phyloP scores from a whole-genome alignment of 2,329 filamentous ascomycete species.

The Emmonsiellopsis sp. region DNA sequence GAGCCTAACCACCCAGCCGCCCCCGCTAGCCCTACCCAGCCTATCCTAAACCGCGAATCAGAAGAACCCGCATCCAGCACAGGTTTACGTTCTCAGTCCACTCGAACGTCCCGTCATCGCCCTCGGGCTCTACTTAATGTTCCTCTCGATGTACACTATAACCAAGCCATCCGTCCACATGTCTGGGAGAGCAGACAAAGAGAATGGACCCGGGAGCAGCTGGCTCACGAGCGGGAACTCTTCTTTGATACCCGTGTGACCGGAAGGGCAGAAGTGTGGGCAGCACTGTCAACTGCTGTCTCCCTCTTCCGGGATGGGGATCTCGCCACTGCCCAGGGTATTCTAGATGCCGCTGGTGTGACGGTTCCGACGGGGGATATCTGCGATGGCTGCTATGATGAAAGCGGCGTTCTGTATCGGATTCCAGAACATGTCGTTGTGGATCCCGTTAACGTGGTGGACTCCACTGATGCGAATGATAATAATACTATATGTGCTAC shows the following conservation, averaged over 20 bases:
- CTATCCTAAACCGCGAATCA: constrained; percentile 10
- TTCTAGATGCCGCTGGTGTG: constrained; percentile 69
- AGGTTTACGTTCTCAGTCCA: constrained; percentile 7
- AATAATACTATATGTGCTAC: constrained; percentile 2
- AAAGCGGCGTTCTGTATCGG: constrained; percentile 60
- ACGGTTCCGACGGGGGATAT: constrained; percentile 66
- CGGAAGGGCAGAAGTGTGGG: constrained; percentile 71
- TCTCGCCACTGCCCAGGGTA: constrained; percentile 64
- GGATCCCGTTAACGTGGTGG: constrained; percentile 42
- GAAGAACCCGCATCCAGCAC: constrained; percentile 2
- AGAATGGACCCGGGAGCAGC: constrained; percentile 59
- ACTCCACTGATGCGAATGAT: constrained; percentile 14
- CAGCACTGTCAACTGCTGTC: constrained; percentile 58
- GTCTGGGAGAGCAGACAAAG: constrained; percentile 56
- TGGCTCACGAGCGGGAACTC: constrained; percentile 64
- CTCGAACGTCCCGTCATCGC: constrained; percentile 8
- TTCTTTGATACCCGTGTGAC: constrained; percentile 89
- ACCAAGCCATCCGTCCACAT: constrained; percentile 58
- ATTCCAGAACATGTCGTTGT: constrained; percentile 60
- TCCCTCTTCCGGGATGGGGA: constrained; percentile 57
- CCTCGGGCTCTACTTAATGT: constrained; percentile 15
- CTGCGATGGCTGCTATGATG: constrained; percentile 63
- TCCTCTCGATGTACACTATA: constrained; percentile 52
- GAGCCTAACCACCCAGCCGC: constrained; percentile 7
- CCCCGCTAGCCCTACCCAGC: background rate